These are phyloP conservation scores for Botryotinia calthae DNA, from an alignment of 2,329 filamentous ascomycete genomes.

Conservation along the genomic window DNA sequence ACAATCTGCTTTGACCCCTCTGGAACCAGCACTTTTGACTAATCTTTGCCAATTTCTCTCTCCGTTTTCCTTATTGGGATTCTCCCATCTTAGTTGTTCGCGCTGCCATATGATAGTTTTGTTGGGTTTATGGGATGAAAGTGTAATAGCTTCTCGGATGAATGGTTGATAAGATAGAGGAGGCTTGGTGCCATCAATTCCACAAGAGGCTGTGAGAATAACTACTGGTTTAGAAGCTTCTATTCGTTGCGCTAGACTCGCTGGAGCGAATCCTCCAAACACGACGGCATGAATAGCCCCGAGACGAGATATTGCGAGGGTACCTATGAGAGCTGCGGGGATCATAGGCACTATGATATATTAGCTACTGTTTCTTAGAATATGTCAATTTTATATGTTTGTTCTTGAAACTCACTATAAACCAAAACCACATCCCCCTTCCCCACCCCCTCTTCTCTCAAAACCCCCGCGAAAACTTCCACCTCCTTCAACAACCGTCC, in stretches of 20 bases:
- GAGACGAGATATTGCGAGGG: conserved; percentile 75
- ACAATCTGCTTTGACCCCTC: conserved; percentile 67
- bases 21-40: conserved; percentile 65
- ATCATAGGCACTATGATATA: conserved; percentile 80
- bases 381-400: not conserved
- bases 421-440: conserved; percentile 86
- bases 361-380: conserved; percentile 18
- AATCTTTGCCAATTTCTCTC: conserved; percentile 79
- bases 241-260: conserved; percentile 81
- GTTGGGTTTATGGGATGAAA: conserved; percentile 67
- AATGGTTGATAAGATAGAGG: conserved; percentile 75
- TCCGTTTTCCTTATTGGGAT: conserved; percentile 61
- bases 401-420: conserved; percentile 64
- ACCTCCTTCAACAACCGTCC: conserved; percentile 73
- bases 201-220: conserved; percentile 86
- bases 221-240: conserved; percentile 73
- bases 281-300: conserved; percentile 90
- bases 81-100: conserved; percentile 71
- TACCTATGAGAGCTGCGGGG: conserved; percentile 80
- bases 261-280: conserved; percentile 85
- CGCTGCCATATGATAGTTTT: conserved; percentile 83
- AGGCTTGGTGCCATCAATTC: conserved; percentile 82
- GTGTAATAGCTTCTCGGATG: conserved; percentile 67
- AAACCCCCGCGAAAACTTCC: conserved; percentile 74
- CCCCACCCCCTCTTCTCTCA: conserved; percentile 76